Conservation (phyloP, 2,329 filamentous ascomycete genomes). For the Xylariaceae sp. region DNA sequence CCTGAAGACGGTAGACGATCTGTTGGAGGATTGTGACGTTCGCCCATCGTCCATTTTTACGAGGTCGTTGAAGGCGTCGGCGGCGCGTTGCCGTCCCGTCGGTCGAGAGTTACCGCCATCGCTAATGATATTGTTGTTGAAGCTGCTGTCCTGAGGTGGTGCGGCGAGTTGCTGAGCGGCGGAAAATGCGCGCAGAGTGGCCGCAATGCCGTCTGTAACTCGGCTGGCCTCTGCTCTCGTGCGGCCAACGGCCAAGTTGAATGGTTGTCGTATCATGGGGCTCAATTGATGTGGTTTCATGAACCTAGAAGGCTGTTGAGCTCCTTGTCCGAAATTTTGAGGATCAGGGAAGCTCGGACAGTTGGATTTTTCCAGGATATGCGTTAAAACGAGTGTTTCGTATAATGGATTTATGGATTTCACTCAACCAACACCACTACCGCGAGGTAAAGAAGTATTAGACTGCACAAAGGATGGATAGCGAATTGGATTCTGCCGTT, state of each 20-base stretch:
- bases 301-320: constrained; percentile 12
- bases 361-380: neutral
- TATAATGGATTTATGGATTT: neutral
- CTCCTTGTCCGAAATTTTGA: constrained; percentile 28
- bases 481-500: too few species aligned
- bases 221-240: constrained; percentile 39
- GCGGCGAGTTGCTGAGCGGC: constrained; percentile 36
- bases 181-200: constrained; percentile 43
- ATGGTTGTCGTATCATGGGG: constrained; percentile 43
- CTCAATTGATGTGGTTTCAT: constrained; percentile 23
- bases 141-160: neutral
- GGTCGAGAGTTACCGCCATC: constrained; percentile 7
- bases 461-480: too few species aligned
- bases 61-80: constrained; percentile 37
- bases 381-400: neutral
- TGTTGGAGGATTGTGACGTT: neutral
- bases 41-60: constrained; percentile 21
- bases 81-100: constrained; percentile 33
- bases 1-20: neutral
- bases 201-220: constrained; percentile 41
- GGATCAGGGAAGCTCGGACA: constrained; percentile 19
- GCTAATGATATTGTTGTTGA: neutral
- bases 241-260: constrained; percentile 37
- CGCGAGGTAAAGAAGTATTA: too few species aligned
- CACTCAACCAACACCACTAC: neutral